Evolutionary conservation across 768 basidiomycete species (phyloP).

Genomic region (Boletus rubroflammeus): DNA sequence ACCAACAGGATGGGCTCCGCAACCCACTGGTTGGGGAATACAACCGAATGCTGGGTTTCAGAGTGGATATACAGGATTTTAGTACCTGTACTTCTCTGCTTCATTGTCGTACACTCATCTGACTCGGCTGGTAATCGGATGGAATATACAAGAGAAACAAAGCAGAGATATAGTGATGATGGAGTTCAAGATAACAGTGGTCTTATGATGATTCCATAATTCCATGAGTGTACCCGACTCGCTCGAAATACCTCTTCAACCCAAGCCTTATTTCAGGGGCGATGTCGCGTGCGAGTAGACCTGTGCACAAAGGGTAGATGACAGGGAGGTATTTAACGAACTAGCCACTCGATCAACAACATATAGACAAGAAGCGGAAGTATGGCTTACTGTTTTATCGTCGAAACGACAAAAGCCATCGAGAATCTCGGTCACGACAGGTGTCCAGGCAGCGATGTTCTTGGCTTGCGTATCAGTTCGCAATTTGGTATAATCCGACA

Average conservation of each 20-base stretch:
- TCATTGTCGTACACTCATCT: slow-evolving; percentile 20
- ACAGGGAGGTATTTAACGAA: slow-evolving; percentile 85
- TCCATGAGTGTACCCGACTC: slow-evolving; percentile 71
- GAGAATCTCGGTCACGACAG: slow-evolving; percentile 94
- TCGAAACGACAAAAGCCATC: slow-evolving; percentile 89
- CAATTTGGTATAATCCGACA: slow-evolving; percentile 88
- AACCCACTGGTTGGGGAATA: slow-evolving; percentile 58
- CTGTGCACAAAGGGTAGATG: slow-evolving; percentile 86
- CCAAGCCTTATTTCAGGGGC: slow-evolving; percentile 79
- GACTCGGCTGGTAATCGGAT: slow-evolving; percentile 33
- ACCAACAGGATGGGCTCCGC: slow-evolving; percentile 40
- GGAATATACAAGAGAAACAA: slow-evolving; percentile 16
- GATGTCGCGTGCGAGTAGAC: slow-evolving; percentile 79
- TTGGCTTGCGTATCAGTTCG: slow-evolving; percentile 88
- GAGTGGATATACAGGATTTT: slow-evolving; percentile 39
- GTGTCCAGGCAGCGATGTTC: slow-evolving; percentile 96
- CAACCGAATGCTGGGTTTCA: slow-evolving; percentile 33
- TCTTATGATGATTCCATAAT: slow-evolving; percentile 59
- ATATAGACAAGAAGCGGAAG: background rate
- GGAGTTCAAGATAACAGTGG: slow-evolving; percentile 22
- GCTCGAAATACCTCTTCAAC: slow-evolving; percentile 73
- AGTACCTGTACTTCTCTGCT: slow-evolving; percentile 17
- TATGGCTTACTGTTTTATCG: slow-evolving; percentile 74
- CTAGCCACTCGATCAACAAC: slow-evolving; percentile 40
- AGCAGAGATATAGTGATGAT: slow-evolving; percentile 2